Percentiles rank a stretch among this genome's conserved stretches.
These are phyloP conservation scores for Pythium periplocum DNA, from an alignment of 352 stramenopile genomes.

Conservation along the genomic window DNA sequence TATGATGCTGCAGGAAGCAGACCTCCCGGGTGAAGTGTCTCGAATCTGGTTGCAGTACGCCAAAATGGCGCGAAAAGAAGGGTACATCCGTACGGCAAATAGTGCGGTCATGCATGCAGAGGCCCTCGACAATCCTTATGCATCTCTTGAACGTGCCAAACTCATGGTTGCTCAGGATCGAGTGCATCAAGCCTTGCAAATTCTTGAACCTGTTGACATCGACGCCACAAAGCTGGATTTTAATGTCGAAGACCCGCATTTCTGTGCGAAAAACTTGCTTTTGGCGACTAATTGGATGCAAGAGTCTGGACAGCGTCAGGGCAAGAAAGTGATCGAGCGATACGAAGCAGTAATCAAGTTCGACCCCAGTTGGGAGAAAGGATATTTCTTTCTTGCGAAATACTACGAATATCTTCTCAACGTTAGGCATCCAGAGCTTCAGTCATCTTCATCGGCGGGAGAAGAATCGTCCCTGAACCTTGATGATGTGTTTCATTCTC, in stretches of 20 bases:
- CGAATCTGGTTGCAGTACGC: constrained; percentile 80
- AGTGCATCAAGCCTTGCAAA: constrained; percentile 83
- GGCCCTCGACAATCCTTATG: constrained; percentile 69
- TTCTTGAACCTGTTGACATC: constrained; percentile 78
- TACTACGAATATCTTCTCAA: constrained; percentile 91
- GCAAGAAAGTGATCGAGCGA: constrained; percentile 89
- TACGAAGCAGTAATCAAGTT: constrained; percentile 95
- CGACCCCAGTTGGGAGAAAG: constrained; percentile 92
- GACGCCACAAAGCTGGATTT: constrained; percentile 70
- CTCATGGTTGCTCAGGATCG: constrained; percentile 73
- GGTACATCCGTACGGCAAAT: constrained; percentile 69
- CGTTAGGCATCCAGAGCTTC: constrained; percentile 53
- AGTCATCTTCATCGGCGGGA: constrained; percentile 27
- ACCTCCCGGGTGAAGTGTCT: constrained; percentile 56
- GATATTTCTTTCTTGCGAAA: constrained; percentile 87
- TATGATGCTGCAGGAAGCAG: constrained; percentile 68
- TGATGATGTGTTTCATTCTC: constrained; percentile 49
- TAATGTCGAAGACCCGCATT: constrained; percentile 66
- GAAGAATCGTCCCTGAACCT: constrained; percentile 37
- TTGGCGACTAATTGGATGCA: constrained; percentile 96
- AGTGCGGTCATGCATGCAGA: constrained; percentile 86
- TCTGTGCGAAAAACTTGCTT: constrained; percentile 87
- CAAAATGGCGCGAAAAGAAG: constrained; percentile 81
- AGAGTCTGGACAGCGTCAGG: constrained; percentile 91
- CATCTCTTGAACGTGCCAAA: constrained; percentile 73